These are phyloP conservation scores for Ciborinia camelliae DNA, from an alignment of 2,329 filamentous ascomycete genomes.

Conservation along the genomic window DNA sequence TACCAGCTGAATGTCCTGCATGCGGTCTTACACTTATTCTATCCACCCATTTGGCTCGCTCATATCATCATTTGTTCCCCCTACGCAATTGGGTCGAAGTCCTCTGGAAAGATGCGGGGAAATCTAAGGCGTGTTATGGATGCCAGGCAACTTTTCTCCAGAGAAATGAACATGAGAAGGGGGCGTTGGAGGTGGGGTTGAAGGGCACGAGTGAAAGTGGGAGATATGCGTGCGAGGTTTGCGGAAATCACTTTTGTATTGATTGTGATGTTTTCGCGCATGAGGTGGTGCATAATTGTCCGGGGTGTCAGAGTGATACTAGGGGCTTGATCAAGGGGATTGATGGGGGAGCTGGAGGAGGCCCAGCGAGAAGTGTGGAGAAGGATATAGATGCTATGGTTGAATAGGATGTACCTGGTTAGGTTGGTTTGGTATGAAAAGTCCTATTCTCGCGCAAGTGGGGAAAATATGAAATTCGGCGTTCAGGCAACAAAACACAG, in stretches of 20 bases:
- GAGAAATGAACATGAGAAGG: slow-evolving; percentile 34
- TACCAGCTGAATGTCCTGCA: slow-evolving; percentile 86
- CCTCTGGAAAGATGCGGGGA: slow-evolving; percentile 68
- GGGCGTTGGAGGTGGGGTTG: slow-evolving; percentile 18
- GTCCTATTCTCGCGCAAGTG: neutral
- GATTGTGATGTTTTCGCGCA: slow-evolving; percentile 97
- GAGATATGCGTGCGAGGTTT: slow-evolving; percentile 86
- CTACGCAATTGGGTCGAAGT: slow-evolving; percentile 89
- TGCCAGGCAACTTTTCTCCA: slow-evolving; percentile 55
- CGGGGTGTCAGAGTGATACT: slow-evolving; percentile 60
- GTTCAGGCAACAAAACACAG: neutral
- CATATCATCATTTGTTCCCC: slow-evolving; percentile 89
- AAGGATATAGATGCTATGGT: slow-evolving; percentile 12
- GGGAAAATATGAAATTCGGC: neutral
- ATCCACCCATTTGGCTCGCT: slow-evolving; percentile 88
- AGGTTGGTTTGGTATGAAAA: neutral
- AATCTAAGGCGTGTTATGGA: slow-evolving; percentile 63
- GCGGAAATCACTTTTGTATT: slow-evolving; percentile 89
- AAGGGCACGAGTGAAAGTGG: slow-evolving; percentile 80
- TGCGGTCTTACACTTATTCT: slow-evolving; percentile 91
- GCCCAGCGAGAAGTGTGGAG: neutral
- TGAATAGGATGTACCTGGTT: neutral
- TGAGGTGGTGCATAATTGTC: slow-evolving; percentile 92
- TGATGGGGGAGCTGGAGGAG: neutral
- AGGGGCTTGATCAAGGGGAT: slow-evolving; percentile 16